A percentile compares a stretch with the other conserved stretches of the same genome.
These are phyloP conservation scores for Ramaria rubella DNA, from an alignment of 768 basidiomycete species.

Conservation along the genomic window DNA sequence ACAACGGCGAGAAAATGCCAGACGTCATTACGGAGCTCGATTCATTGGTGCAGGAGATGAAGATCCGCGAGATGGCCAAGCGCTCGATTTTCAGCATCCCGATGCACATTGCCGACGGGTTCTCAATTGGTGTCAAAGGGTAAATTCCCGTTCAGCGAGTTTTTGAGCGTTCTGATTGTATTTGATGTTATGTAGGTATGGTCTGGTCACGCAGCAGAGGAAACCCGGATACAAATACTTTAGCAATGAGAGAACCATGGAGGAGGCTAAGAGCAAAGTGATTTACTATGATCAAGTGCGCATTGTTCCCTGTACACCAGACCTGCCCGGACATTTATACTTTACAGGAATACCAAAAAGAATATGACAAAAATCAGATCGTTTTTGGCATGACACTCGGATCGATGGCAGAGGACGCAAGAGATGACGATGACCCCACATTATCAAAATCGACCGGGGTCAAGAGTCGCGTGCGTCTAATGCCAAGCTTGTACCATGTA, in stretches of 20 bases:
- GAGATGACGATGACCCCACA: neutral
- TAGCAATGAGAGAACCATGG: conserved; percentile 73
- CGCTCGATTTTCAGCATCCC: conserved; percentile 77
- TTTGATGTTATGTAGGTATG: conserved; percentile 50
- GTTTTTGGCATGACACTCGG: conserved; percentile 39
- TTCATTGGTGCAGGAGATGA: conserved; percentile 44
- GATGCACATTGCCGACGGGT: conserved; percentile 65
- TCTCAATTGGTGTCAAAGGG: conserved; percentile 81
- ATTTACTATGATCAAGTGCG: conserved; percentile 68
- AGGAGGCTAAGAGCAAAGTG: conserved; percentile 64
- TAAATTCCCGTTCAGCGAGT: conserved; percentile 24
- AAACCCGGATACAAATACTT: conserved; percentile 82
- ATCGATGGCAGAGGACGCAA: conserved; percentile 21
- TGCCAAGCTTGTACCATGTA: neutral
- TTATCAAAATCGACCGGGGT: neutral
- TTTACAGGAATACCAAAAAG: conserved; percentile 28
- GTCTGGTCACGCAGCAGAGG: conserved; percentile 81
- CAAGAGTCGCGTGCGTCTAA: conserved; percentile 3
- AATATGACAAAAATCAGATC: conserved; percentile 30
- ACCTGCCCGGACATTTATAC: neutral
- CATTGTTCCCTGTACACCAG: neutral
- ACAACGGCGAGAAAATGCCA: conserved; percentile 43
- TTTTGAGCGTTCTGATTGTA: neutral
- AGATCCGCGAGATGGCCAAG: conserved; percentile 76
- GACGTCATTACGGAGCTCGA: conserved; percentile 55